Percentiles rank a stretch among this genome's conserved stretches.
phyloP scores from a whole-genome alignment of 208 protist genomes.

The Trypanosoma melophagium region DNA sequence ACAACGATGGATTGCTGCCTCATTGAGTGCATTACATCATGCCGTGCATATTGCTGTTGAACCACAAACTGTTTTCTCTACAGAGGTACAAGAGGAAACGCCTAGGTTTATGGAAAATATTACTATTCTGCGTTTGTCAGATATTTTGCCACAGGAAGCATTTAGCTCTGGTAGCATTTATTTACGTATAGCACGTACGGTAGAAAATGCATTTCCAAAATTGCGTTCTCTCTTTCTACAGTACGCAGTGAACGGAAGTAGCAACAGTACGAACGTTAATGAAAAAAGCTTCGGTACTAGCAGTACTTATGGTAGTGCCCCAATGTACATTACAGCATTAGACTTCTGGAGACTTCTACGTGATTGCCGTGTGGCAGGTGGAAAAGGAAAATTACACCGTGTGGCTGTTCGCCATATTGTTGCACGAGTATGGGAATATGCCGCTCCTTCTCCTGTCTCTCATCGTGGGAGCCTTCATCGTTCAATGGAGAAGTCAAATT shows the following conservation, averaged over 20 bases:
- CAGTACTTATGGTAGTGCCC: not conserved
- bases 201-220: slow-evolving; percentile 52
- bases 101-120: slow-evolving; percentile 42
- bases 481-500: not conserved
- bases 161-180: slow-evolving; percentile 42
- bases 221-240: slow-evolving; percentile 53
- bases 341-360: slow-evolving; percentile 65
- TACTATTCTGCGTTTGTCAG: slow-evolving; percentile 44
- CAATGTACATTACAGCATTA: slow-evolving; percentile 40
- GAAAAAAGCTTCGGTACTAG: not conserved
- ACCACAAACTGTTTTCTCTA: slow-evolving; percentile 28
- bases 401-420: slow-evolving; percentile 58
- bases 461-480: not conserved
- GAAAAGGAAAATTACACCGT: slow-evolving; percentile 54
- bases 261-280: not conserved
- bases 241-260: slow-evolving; percentile 34
- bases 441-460: not conserved
- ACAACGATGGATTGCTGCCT: slow-evolving; percentile 66
- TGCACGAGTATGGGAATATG: slow-evolving; percentile 43
- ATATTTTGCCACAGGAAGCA: slow-evolving; percentile 48
- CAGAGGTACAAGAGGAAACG: slow-evolving; percentile 55
- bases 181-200: slow-evolving; percentile 40
- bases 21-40: slow-evolving; percentile 70
- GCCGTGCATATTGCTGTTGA: slow-evolving; percentile 41
- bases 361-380: slow-evolving; percentile 53